These are phyloP conservation scores for Gloeostereum incarnatum DNA, from an alignment of 768 basidiomycete genomes.

Conservation along the genomic window DNA sequence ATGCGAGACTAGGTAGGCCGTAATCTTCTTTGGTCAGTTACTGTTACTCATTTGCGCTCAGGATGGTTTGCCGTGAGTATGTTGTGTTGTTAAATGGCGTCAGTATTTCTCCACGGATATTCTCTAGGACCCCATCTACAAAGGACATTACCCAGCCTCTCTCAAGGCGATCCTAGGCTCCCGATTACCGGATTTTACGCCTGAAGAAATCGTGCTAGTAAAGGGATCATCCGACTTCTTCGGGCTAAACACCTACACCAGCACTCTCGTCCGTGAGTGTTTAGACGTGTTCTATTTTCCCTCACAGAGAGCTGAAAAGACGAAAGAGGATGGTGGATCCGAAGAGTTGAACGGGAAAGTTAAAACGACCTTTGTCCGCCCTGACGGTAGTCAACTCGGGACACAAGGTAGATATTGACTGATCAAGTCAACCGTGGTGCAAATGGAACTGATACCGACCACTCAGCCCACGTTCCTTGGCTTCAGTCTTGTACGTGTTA, in stretches of 20 bases:
- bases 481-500: slow-evolving; percentile 47
- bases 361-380: slow-evolving; percentile 51
- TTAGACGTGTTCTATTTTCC: not conserved
- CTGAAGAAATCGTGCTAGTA: slow-evolving; percentile 46
- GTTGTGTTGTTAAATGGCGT: not conserved
- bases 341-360: slow-evolving; percentile 57
- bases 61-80: not conserved
- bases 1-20: slow-evolving; percentile 55
- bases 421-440: not conserved
- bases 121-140: slow-evolving; percentile 56
- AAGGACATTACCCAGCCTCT: slow-evolving; percentile 58
- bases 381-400: slow-evolving; percentile 56
- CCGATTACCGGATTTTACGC: slow-evolving; percentile 47
- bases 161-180: slow-evolving; percentile 47
- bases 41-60: not conserved
- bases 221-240: slow-evolving; percentile 64
- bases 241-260: slow-evolving; percentile 67
- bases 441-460: not conserved
- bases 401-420: slow-evolving; percentile 35
- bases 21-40: not conserved
- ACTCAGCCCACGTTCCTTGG: slow-evolving; percentile 52
- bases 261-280: slow-evolving; percentile 46
- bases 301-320: slow-evolving; percentile 25
- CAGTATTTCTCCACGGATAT: not conserved
- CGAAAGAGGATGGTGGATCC: slow-evolving; percentile 29